Evolutionary conservation across 192 early-diverging fungal genomes (phyloP), one percentile per base, ranked within the genome.

Genomic region (Phycomyces blakesleeanus): DNA sequence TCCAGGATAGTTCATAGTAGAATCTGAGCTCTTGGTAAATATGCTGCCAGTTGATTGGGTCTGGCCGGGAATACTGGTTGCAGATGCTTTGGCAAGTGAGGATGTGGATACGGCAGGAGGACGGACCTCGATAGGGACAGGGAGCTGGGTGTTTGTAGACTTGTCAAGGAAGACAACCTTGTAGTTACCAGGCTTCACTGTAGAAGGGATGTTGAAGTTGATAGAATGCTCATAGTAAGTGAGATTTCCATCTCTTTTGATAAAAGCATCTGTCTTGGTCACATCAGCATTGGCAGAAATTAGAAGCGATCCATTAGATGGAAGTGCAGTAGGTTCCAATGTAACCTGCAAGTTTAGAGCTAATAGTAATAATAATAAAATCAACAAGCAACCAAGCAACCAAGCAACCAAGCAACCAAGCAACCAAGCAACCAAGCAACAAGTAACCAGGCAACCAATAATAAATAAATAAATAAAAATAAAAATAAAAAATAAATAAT

Each of bases 141-240:
- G 59, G 41, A 60, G 41, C 51, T 42, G 54, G 40, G 58, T 63
- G 59, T 25, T 63, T 39, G 55, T 71, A 57, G 44, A 47, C 60
- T 57, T 57, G 44, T 59, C 54, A 29, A 72, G 64, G 55, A 72
- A 69, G 15, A 66, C 66, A 49, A 72, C 67, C 49, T 64, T 71
- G 40, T 71, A 70, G 29, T 57, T 66, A 49, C 74, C 74, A 37
- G 61, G 56, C 24, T 44, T 27, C 5, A 67, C 60, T 14, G 59
- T 67, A 16, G 57, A 25, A 40, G 68, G 69, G 59, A 71, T 71
- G 26, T 51, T 40, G 40, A 63, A 75, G 65, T 71, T 71, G 37
- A 59, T 51, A 5, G 59, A 42, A 62, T 60, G 53, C 14, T 71
- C 59, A 25, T 68, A 74, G 34, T 55, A 64, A 10, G 62, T 74